Evolutionary conservation across 2,329 filamentous ascomycete genomes (phyloP), one percentile per base, ranked within the genome.

Genomic region (Nigrospora oryzae): DNA sequence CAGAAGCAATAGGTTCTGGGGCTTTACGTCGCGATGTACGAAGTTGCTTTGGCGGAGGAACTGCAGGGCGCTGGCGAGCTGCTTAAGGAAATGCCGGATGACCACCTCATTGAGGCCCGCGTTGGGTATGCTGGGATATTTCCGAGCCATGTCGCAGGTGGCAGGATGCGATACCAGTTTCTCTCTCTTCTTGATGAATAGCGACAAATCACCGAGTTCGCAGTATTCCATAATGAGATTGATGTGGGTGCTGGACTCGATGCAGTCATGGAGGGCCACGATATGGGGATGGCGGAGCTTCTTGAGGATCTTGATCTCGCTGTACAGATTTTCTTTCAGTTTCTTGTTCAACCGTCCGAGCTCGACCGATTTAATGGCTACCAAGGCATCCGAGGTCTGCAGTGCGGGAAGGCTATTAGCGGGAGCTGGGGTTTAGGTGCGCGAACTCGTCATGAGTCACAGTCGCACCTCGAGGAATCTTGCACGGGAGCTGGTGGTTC

Each of bases 171-270:
- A 84, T 38, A 75, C 77, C 38, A 96, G 78, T 59, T 83, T 86
- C 49, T 91, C 83, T 49, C 91, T 81, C 68, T 93, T 94, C 74
- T 93, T 95, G 69, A 98, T 96, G 66, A 98, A 97, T 44, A 91
- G 75, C 11, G 93, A 95, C 47, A 98, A 69, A 61, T 98, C 93
- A 17, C 93, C 91, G 36, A 98, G 77, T 61, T 95, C 89, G 68
- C 93, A 97, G 67, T 94, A 97, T 69, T 98, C 93, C 91, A 97
- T 98, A 51, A 97, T 84, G 47, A 98, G 78, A 67, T 98, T 93
- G 67, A 97, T 96, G 60, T 95, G 87, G 17, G 84, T 83, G 4
- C 80, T 72, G 1, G 88, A 85, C 64, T 97, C 90, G 63, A 91
- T 78, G 69, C 90, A 96, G 67, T 95, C 89, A 70, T 96, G 90